These are phyloP conservation scores for Collariella sp. DNA, from an alignment of 495 filamentous ascomycete genomes.

Conservation along the genomic window DNA sequence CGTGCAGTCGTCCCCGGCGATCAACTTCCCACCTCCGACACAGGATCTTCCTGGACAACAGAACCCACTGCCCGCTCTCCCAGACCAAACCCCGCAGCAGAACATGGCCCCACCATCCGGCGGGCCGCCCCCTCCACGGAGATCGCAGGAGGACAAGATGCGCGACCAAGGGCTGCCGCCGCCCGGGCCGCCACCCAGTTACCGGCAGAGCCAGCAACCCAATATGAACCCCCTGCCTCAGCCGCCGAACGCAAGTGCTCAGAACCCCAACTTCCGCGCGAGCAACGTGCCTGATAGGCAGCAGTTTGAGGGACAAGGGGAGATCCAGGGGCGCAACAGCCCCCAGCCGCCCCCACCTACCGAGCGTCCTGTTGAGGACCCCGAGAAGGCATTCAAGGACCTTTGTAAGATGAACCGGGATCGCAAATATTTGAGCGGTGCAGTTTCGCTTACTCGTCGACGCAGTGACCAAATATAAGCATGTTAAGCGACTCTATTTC, in stretches of 20 bases:
- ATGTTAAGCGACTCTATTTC: constrained; percentile 95
- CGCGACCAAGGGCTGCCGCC: constrained; percentile 36
- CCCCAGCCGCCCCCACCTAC: constrained; percentile 48
- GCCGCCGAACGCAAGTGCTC: constrained; percentile 27
- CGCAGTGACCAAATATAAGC: constrained; percentile 90
- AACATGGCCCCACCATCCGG: constrained; percentile 45
- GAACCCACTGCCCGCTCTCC: constrained; percentile 21
- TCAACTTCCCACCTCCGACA: constrained; percentile 29
- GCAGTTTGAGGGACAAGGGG: constrained; percentile 32
- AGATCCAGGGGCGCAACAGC: constrained; percentile 51
- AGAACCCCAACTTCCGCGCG: constrained; percentile 34
- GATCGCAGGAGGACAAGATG: constrained; percentile 37
- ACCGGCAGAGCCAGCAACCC: constrained; percentile 41
- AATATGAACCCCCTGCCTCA: constrained; percentile 37
- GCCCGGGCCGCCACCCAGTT: constrained; percentile 40
- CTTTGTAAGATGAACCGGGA: constrained; percentile 45
- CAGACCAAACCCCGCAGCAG: constrained; percentile 30
- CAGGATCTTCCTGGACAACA: constrained; percentile 26
- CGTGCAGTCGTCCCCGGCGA: constrained; percentile 22
- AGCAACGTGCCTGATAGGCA: constrained; percentile 28
- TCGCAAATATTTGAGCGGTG: background rate
- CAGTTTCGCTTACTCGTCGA: constrained; percentile 9
- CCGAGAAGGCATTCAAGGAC: constrained; percentile 52
- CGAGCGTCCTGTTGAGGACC: constrained; percentile 45
- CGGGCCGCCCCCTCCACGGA: constrained; percentile 36